Evolutionary conservation across 2,329 filamentous ascomycete genomes (phyloP).

Genomic region (Pezicula neosporulosa): DNA sequence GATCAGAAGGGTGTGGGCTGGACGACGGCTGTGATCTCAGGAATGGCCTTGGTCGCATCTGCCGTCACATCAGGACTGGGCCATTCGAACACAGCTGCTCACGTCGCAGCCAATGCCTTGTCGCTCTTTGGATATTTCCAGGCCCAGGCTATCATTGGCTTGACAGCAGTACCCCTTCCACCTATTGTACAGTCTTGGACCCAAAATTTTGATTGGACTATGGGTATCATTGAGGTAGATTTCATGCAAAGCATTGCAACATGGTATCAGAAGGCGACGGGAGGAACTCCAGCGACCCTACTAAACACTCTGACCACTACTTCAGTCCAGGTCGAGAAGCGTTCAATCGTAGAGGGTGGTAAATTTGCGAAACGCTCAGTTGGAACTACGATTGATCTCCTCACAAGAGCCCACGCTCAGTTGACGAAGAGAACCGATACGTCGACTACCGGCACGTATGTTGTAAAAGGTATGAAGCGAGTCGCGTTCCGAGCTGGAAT

Average conservation of each 20-base stretch:
- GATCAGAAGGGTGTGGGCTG: constrained; percentile 86
- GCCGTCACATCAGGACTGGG: constrained; percentile 87
- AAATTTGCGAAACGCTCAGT: constrained; percentile 44
- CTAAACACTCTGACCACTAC: constrained; percentile 70
- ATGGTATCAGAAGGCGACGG: constrained; percentile 94
- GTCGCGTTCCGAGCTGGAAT: constrained; percentile 84
- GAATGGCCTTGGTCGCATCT: constrained; percentile 77
- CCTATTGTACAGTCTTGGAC: constrained; percentile 92
- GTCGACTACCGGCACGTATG: constrained; percentile 50
- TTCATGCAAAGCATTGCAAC: constrained; percentile 88
- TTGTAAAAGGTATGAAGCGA: constrained; percentile 80
- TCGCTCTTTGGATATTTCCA: constrained; percentile 97
- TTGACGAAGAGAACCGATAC: constrained; percentile 52
- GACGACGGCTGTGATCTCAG: constrained; percentile 84
- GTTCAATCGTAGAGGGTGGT: constrained; percentile 46
- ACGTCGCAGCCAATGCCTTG: constrained; percentile 88
- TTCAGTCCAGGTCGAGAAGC: constrained; percentile 73
- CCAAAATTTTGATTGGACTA: constrained; percentile 97
- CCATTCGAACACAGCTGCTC: constrained; percentile 89
- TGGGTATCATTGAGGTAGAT: constrained; percentile 87
- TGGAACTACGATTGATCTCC: constrained; percentile 23
- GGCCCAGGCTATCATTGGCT: constrained; percentile 84
- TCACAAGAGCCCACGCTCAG: constrained; percentile 28
- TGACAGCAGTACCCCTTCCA: constrained; percentile 76
- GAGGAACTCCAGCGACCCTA: constrained; percentile 76